Evolutionary conservation across 495 filamentous ascomycete species (phyloP).

Genomic region (Hypoxylon cercidicola): DNA sequence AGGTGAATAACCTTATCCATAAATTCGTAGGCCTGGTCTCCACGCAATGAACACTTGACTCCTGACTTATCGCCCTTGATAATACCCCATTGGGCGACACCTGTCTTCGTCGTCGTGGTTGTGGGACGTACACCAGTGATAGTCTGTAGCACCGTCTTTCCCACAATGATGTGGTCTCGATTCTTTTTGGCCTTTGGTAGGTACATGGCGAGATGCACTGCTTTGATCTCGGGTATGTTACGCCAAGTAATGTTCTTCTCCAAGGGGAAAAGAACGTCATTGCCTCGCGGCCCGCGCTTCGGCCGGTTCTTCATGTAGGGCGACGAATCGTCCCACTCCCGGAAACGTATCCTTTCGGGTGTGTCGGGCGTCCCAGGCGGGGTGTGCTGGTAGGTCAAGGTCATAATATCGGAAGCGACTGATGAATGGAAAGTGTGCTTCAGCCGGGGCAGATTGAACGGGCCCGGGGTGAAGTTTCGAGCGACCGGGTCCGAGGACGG

Average conservation of each 20-base stretch:
- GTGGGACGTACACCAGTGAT: constrained; percentile 81
- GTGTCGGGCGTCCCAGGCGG: constrained; percentile 75
- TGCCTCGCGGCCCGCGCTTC: constrained; percentile 81
- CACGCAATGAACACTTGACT: constrained; percentile 74
- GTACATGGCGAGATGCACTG: constrained; percentile 83
- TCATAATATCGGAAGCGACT: constrained; percentile 88
- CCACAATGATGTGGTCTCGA: constrained; percentile 76
- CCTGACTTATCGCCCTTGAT: constrained; percentile 66
- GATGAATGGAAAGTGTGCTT: constrained; percentile 90
- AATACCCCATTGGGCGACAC: constrained; percentile 71
- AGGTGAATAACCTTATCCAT: constrained; percentile 84
- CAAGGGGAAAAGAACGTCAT: constrained; percentile 69
- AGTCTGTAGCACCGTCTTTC: constrained; percentile 82
- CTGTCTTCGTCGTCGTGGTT: constrained; percentile 73
- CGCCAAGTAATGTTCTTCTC: constrained; percentile 82
- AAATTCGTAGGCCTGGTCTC: constrained; percentile 89
- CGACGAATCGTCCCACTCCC: constrained; percentile 87
- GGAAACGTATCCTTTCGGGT: constrained; percentile 74
- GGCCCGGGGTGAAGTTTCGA: constrained; percentile 89
- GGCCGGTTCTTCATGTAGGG: constrained; percentile 94
- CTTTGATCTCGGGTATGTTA: constrained; percentile 83
- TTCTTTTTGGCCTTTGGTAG: constrained; percentile 69
- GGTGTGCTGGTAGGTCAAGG: constrained; percentile 83
- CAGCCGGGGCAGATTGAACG: constrained; percentile 87
- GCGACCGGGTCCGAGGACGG: constrained; percentile 85